Evolutionary conservation across 345 rosid genomes (phyloP), one percentile per base, ranked within the genome.

Genomic region (Eucalyptus sp.): DNA sequence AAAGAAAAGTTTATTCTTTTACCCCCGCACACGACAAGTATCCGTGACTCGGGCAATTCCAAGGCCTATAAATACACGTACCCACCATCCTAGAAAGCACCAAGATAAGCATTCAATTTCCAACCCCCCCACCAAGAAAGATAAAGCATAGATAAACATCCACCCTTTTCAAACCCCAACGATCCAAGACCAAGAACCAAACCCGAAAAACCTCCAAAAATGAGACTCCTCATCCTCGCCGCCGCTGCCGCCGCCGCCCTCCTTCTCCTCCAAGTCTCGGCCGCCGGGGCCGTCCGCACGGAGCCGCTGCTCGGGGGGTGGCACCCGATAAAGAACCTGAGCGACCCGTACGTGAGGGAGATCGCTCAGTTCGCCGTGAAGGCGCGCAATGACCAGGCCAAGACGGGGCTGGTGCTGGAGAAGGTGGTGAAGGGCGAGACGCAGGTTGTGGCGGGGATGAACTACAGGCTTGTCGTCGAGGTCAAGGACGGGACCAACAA

Each of bases 371-470:
- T 92, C 83, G 94, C 96, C 14, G 96, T 96, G 33, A 31, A 89
- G 58, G 93, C 92, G 86, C 52, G 93, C 94, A 71, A 92, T 89
- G 89, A 48, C 48, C 71, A 31, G 64, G 85, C 88, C 13, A 86
- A 89, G 9, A 43, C 87, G 7, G 58, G 5, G 8, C 71, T 96
- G 87, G 85, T 66, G 88, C 90, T 95, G 62, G 81, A 60, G 89
- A 60, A 11, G 5, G 92, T 95, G 80, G 91, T 89, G 43, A 41
- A 90, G 49, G 96, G 97, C 25, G 95, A 95, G 90, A 50, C 86
- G 18, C 96, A 95, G 91, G 93, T 93, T 41, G 97, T 94, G 3
- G 5, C 95, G 2, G 98, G 97, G 8, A 90, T 1, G 24, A 96
- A 92, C 44, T 96, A 96, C 90, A 83, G 91, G 60, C 95, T 96